Percentiles rank a stretch among this genome's conserved stretches.
Evolutionary conservation across 495 filamentous ascomycete species (phyloP).

Genomic region (Articulospora tetracladia): DNA sequence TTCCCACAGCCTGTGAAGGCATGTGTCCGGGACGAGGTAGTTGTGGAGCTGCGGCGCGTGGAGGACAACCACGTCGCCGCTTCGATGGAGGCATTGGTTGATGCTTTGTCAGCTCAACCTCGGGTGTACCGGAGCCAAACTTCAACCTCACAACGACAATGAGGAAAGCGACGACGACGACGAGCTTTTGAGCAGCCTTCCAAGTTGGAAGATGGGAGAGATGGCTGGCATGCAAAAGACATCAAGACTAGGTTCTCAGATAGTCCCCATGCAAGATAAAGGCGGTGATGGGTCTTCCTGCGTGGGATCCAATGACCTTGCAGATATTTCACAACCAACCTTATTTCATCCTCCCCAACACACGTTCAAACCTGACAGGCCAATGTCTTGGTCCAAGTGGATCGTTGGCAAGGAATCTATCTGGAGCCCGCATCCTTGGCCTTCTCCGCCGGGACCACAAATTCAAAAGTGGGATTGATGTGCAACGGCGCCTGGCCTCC

Average conservation of each 20-base stretch:
- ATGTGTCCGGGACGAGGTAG: neutral
- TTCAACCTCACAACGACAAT: neutral
- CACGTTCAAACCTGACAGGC: no score
- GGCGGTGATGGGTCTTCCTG: no score
- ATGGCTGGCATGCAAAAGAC: no score
- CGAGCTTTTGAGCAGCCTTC: neutral
- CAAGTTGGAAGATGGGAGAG: no score
- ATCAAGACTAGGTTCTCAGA: no score
- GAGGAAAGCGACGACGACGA: neutral
- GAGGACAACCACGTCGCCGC: neutral
- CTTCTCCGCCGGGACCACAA: conserved; percentile 13
- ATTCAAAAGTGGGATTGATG: no score
- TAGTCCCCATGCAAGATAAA: no score
- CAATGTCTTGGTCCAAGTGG: conserved; percentile 76
- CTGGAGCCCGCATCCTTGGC: conserved; percentile 28
- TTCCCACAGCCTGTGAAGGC: neutral
- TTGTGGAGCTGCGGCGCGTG: neutral
- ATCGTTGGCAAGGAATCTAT: conserved; percentile 66
- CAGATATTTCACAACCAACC: no score
- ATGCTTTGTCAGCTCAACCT: neutral
- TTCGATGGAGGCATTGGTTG: neutral
- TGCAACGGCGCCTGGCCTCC: no score
- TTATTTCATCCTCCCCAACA: no score
- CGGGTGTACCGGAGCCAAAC: neutral
- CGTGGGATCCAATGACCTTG: no score